Evolutionary conservation across 345 rosid species (phyloP).

Genomic region (Noccaea bulbosa): DNA sequence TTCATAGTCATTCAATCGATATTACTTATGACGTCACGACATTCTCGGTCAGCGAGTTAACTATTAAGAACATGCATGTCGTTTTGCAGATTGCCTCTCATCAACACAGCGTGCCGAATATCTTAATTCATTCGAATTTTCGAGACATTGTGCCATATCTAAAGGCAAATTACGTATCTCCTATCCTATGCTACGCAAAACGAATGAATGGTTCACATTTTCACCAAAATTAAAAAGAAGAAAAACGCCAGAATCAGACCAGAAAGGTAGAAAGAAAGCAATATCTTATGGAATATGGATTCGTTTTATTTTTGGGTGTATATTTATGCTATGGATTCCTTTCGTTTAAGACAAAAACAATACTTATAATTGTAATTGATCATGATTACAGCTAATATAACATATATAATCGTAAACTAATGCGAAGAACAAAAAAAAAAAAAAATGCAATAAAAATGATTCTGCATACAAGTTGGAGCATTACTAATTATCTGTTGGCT

Average conservation of each 20-base stretch:
- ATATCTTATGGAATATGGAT: conserved; percentile 14
- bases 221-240: background rate
- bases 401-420: conserved; percentile 9
- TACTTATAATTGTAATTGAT: conserved; percentile 9
- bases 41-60: background rate
- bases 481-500: conserved; percentile 33
- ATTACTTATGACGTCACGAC: conserved; percentile 22
- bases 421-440: conserved; percentile 22
- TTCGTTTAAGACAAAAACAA: conserved; percentile 17
- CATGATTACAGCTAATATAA: conserved; percentile 38
- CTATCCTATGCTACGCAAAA: conserved; percentile 11
- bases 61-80: background rate
- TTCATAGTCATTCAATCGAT: background rate
- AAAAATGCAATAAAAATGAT: conserved; percentile 20
- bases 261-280: background rate
- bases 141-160: conserved; percentile 23
- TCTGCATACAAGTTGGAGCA: conserved; percentile 28
- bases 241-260: conserved; percentile 10
- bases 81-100: conserved; percentile 7
- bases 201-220: conserved; percentile 30
- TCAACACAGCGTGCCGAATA: conserved; percentile 3
- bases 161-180: conserved; percentile 8
- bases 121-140: background rate
- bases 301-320: conserved; percentile 28
- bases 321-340: conserved; percentile 29